Conservation (phyloP, 495 filamentous ascomycete genomes). For the Penicillium psychrofluorescens region DNA sequence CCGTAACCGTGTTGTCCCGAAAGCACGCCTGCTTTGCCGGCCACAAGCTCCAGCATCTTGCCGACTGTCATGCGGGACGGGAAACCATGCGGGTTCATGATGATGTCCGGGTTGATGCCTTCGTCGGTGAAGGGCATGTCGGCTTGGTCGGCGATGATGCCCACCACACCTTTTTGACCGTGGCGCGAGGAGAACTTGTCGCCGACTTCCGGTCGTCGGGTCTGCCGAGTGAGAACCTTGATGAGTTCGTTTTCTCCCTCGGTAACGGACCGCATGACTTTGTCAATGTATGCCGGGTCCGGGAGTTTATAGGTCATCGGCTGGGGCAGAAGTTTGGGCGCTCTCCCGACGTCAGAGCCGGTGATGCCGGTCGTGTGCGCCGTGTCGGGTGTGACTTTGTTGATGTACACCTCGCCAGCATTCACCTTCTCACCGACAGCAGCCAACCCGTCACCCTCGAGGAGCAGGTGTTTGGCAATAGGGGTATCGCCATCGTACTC, state of each 20-base stretch:
- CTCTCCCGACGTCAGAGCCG: slow-evolving; percentile 52
- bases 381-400: slow-evolving; percentile 75
- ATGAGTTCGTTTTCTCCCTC: slow-evolving; percentile 72
- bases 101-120: slow-evolving; percentile 90
- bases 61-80: slow-evolving; percentile 99
- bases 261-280: slow-evolving; percentile 83
- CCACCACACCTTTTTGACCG: slow-evolving; percentile 96
- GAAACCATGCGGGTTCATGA: slow-evolving; percentile 99
- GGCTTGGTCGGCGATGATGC: slow-evolving; percentile 89
- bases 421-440: slow-evolving; percentile 70
- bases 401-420: slow-evolving; percentile 74
- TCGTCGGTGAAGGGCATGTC: slow-evolving; percentile 95
- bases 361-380: slow-evolving; percentile 53
- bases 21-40: slow-evolving; percentile 88
- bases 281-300: slow-evolving; percentile 85
- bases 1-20: slow-evolving; percentile 79
- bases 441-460: slow-evolving; percentile 77
- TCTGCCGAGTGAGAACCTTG: slow-evolving; percentile 91
- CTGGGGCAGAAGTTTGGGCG: slow-evolving; percentile 44
- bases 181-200: slow-evolving; percentile 98
- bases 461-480: slow-evolving; percentile 63
- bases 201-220: slow-evolving; percentile 84
- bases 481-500: slow-evolving; percentile 51
- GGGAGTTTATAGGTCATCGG: slow-evolving; percentile 76
- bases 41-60: slow-evolving; percentile 91